phyloP scores from a whole-genome alignment of 805 yeast genomes.

The Lachancea sp. region DNA sequence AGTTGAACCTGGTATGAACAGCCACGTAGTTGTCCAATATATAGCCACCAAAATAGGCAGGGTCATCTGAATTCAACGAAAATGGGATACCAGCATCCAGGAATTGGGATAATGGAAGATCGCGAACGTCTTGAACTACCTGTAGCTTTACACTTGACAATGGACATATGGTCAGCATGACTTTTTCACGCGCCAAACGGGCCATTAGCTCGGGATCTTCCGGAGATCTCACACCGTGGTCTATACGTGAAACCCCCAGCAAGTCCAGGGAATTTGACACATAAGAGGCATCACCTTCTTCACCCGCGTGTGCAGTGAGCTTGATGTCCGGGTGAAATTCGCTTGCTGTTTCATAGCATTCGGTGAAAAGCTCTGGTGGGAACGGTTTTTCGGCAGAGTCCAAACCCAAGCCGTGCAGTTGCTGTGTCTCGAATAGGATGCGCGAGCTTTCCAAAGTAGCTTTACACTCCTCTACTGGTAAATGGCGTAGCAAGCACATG shows the following conservation, averaged over 20 bases:
- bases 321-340: constrained; percentile 47
- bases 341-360: constrained; percentile 50
- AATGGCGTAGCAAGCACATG: constrained; percentile 77
- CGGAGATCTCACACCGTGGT: constrained; percentile 69
- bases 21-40: constrained; percentile 66
- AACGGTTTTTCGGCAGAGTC: constrained; percentile 75
- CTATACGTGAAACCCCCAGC: constrained; percentile 62
- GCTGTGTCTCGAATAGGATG: constrained; percentile 47
- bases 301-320: constrained; percentile 85
- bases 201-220: constrained; percentile 49
- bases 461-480: constrained; percentile 54
- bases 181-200: constrained; percentile 48
- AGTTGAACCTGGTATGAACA: constrained; percentile 56
- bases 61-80: constrained; percentile 72
- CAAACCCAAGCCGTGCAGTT: constrained; percentile 71
- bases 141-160: constrained; percentile 69
- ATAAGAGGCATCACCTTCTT: constrained; percentile 75
- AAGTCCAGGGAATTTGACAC: constrained; percentile 52
- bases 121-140: constrained; percentile 60
- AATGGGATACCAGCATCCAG: constrained; percentile 61
- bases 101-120: constrained; percentile 59
- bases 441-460: constrained; percentile 49
- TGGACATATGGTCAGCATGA: constrained; percentile 69
- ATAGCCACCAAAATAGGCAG: constrained; percentile 83
- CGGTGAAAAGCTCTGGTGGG: constrained; percentile 64